Evolutionary conservation across 1,284 basidiomycete species (phyloP), one percentile per base, ranked within the genome.

Genomic region (Naganishia sp.): DNA sequence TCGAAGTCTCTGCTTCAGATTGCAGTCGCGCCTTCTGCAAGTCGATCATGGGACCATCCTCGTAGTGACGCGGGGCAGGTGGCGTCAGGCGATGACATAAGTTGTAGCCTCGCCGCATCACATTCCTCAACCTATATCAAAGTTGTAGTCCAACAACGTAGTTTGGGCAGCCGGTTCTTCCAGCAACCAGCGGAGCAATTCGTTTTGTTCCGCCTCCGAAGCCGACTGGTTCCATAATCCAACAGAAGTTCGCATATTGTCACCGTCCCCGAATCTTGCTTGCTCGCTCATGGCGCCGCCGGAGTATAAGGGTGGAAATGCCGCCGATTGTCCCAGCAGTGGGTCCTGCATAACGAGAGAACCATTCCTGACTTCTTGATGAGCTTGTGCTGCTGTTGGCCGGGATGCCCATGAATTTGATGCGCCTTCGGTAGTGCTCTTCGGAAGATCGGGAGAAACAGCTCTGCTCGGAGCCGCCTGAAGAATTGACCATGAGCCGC

Each of bases 131-230:
- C 39, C 39, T 43, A 45, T 33, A 36, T 52, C 57, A 13, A 55
- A 54, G 33, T 61, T 44, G 21, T 55, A 52, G 44, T 67, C 55
- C 23, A 57, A 52, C 25, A 68, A 36, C 9, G 57, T 50, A n/a
- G 67, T 68, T 45, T 68, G 67, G 16, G 67, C 61, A n/a, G 63
- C 67, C 43, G 67, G 67, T 44, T 68, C 67, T 43, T 68, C 67
- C 31, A 68, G 46, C 44, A 68, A 56, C 63, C 63, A 57, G n/a
- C 56, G 55, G 3, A 57, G 48, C 23, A 56, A 39, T 15, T 59
- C 64, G n/a, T 65, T 49, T 33, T 50, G 49, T 44, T 65, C 64
- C n/a, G 48, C 55, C 39, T 65, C 64, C 13, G 64, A 52, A 15
- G 49, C 42, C 4, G 55, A 57, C 25, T 57, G 48, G 18, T 49